Conservation (phyloP, 257 asterid species). For the Solanum medicagineum region DNA sequence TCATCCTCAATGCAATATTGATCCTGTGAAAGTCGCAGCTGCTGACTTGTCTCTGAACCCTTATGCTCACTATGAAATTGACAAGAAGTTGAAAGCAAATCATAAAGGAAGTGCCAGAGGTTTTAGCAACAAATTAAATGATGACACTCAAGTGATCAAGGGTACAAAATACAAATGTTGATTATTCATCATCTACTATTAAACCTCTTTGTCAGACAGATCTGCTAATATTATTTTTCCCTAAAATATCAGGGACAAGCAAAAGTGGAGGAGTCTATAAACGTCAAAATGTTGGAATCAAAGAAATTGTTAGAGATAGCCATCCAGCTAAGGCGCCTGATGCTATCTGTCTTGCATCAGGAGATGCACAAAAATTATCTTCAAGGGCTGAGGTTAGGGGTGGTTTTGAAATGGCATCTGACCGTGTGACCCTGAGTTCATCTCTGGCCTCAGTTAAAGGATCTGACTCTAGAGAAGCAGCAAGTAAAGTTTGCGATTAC, state of each 20-base stretch:
- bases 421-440: background rate
- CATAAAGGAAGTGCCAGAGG: slow-evolving; percentile 13
- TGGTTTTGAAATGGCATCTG: slow-evolving; percentile 4
- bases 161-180: slow-evolving; percentile 3
- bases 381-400: slow-evolving; percentile 9
- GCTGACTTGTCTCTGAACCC: slow-evolving; percentile 42
- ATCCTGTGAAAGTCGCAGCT: slow-evolving; percentile 38
- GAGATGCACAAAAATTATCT: slow-evolving; percentile 6
- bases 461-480: slow-evolving; percentile 7
- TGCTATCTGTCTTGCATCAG: slow-evolving; percentile 4
- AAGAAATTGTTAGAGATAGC: slow-evolving; percentile 23
- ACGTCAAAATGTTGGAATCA: slow-evolving; percentile 38
- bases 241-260: slow-evolving; percentile 13
- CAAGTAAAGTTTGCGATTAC: background rate
- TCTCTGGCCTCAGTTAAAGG: slow-evolving; percentile 6
- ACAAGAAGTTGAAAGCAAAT: slow-evolving; percentile 25
- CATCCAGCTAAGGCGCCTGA: slow-evolving; percentile 4
- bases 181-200: background rate
- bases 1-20: slow-evolving; percentile 26
- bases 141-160: slow-evolving; percentile 24
- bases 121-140: slow-evolving; percentile 12
- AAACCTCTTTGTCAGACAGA: background rate
- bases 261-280: slow-evolving; percentile 31
- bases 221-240: slow-evolving; percentile 9
- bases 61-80: slow-evolving; percentile 21